Evolutionary conservation across 148 eudicot species (phyloP).

Genomic region (Oxyria digyna): DNA sequence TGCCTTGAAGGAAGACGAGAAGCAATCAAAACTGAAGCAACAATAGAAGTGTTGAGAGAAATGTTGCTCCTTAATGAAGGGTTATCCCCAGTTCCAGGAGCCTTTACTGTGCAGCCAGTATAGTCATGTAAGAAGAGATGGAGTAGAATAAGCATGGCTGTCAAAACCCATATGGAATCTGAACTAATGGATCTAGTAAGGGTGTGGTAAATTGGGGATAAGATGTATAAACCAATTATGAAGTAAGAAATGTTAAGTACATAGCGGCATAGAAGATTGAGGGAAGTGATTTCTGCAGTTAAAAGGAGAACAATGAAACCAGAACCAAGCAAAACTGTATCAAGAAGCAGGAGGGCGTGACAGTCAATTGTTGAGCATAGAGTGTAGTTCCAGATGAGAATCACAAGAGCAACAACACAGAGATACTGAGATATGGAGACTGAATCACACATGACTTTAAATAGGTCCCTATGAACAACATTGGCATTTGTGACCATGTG

Average conservation of each 20-base stretch:
- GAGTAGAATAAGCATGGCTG: slow-evolving; percentile 54
- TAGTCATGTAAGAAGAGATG: slow-evolving; percentile 92
- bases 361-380: slow-evolving; percentile 48
- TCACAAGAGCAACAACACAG: slow-evolving; percentile 77
- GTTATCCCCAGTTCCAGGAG: slow-evolving; percentile 45
- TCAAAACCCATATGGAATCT: slow-evolving; percentile 75
- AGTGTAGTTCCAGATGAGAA: slow-evolving; percentile 77
- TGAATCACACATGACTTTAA: slow-evolving; percentile 71
- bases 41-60: slow-evolving; percentile 76
- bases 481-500: slow-evolving; percentile 91
- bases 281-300: slow-evolving; percentile 54
- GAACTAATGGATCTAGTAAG: slow-evolving; percentile 84
- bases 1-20: slow-evolving; percentile 90
- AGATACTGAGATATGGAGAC: slow-evolving; percentile 84
- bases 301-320: slow-evolving; percentile 60
- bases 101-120: slow-evolving; percentile 67
- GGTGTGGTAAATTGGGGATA: slow-evolving; percentile 94
- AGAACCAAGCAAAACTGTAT: slow-evolving; percentile 43
- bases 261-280: slow-evolving; percentile 36
- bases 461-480: slow-evolving; percentile 71
- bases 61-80: slow-evolving; percentile 63
- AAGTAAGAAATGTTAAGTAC: slow-evolving; percentile 61
- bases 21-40: slow-evolving; percentile 91
- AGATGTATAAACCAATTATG: slow-evolving; percentile 52
- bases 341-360: slow-evolving; percentile 64